Base-by-base conservation (phyloP, 2,329 filamentous ascomycete species). In the Alternaria rosae region DNA sequence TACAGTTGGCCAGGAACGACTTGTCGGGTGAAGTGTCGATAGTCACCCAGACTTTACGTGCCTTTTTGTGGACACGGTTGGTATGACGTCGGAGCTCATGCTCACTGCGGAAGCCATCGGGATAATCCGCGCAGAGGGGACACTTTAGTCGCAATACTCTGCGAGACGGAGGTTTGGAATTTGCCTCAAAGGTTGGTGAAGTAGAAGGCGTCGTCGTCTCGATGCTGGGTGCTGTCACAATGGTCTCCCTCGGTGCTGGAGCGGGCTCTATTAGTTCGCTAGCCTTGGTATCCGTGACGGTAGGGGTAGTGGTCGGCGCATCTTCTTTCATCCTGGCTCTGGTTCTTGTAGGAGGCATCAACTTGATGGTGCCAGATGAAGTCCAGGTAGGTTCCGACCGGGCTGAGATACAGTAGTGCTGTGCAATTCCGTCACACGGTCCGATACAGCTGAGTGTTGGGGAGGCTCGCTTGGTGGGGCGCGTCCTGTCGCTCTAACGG, bases 91-190 rank as follows among this genome's bases (percentile, higher is more conserved):
- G 78, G 52, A 75, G 73, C 78, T 97, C 93, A 77, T 97, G 93
- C 48, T 94, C 91, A 57, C 93, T 93, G 45, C 93, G 88, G 80
- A 97, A 97, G 56, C 92, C 92, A 23, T 91, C 88, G 1, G 90
- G 90, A 66, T 92, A 87, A 59, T 92, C 89, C 53, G 85, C 85
- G 80, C 93, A 97, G 55, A 86, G 81, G 1, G 81, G 77, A 76
- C 93, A 97, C 65, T 76, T 78, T 41, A 79, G 63, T 25, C 77
- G 76, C 58, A 77, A 47, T 32, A 78, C 71, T 68, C 68, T 76
- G 57, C 77, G 70, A 17, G 75, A 70, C 15, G 72, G 69, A 20
- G 74, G 70, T 62, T 77, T 79, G 25, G 70, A 68, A 25, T 69
- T 61, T 10, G 61, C 54, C 28, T 71, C 69, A 58, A 76, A 76